Evolutionary conservation across 2,329 filamentous ascomycete species (phyloP).

Genomic region (Exophiala sideris): DNA sequence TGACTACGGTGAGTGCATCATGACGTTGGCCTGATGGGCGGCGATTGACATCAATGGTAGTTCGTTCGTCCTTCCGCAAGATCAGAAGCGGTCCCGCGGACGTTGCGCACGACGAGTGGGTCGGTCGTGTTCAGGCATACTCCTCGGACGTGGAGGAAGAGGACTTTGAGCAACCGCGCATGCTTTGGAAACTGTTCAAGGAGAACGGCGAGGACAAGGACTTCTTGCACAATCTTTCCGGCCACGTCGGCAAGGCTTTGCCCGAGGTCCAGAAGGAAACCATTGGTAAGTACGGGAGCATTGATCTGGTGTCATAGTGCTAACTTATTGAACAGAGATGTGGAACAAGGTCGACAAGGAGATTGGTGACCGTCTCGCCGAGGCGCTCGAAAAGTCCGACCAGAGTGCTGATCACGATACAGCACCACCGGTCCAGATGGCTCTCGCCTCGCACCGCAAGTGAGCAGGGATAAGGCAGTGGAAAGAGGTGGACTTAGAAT

Average conservation of each 20-base stretch:
- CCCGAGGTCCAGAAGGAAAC: conserved; percentile 2
- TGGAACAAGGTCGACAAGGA: conserved; percentile 3
- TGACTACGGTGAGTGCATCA: conserved; percentile 45
- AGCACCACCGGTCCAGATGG: not conserved
- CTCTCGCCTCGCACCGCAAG: not conserved
- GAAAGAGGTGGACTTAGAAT: too few relatives aligned
- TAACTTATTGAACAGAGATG: not conserved
- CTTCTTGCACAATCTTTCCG: not conserved
- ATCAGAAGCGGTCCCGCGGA: conserved; percentile 24
- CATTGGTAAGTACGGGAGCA: not conserved
- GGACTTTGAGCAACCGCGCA: conserved; percentile 44
- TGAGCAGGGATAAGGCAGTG: too few relatives aligned
- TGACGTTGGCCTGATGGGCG: not conserved
- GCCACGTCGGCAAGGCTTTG: conserved; percentile 1
- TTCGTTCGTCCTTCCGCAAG: not conserved
- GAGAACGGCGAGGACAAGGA: conserved; percentile 2
- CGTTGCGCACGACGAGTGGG: too few relatives aligned
- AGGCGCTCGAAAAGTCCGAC: not conserved
- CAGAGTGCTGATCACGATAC: not conserved
- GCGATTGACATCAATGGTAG: not conserved
- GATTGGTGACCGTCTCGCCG: not conserved
- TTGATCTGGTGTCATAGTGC: not conserved
- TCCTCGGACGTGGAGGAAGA: conserved; percentile 40
- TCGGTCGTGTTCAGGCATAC: conserved; percentile 27
- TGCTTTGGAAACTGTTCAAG: conserved; percentile 37